These are phyloP conservation scores for Leishmania aethiopica DNA, from an alignment of 208 protist genomes.

Conservation along the genomic window DNA sequence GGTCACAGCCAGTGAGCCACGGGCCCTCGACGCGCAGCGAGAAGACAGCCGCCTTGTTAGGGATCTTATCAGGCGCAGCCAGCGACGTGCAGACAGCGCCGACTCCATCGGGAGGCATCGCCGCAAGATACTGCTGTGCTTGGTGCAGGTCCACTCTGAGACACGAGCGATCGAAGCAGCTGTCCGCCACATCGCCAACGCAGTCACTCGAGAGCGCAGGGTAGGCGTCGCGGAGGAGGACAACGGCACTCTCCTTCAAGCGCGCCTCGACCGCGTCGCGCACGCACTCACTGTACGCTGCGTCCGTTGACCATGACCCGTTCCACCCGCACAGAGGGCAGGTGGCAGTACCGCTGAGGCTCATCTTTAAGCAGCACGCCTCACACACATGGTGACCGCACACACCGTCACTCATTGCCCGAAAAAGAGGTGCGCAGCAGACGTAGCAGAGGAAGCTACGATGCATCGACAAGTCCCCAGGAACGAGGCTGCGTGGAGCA, in stretches of 20 bases:
- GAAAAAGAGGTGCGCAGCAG: not conserved
- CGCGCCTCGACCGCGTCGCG: not conserved
- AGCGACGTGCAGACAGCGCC: not conserved
- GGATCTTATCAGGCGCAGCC: not conserved
- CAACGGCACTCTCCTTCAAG: not conserved
- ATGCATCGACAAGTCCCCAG: not conserved
- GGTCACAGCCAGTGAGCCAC: not conserved
- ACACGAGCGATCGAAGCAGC: not conserved
- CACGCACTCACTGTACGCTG: not conserved
- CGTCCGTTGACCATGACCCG: not conserved
- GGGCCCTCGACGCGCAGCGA: not conserved
- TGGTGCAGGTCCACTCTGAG: not conserved
- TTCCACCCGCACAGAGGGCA: not conserved
- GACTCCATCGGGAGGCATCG: not conserved
- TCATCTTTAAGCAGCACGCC: constrained; percentile 2
- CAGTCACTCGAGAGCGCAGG: not conserved
- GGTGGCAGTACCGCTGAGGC: not conserved
- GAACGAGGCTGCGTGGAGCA: not conserved
- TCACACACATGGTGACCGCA: not conserved
- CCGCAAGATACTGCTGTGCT: not conserved
- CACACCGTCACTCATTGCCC: not conserved
- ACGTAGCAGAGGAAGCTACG: not conserved
- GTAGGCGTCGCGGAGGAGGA: not conserved
- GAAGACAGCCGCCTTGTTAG: not conserved
- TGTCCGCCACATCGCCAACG: not conserved